Conservation (phyloP, 495 filamentous ascomycete species). For the Tuber indicum region DNA sequence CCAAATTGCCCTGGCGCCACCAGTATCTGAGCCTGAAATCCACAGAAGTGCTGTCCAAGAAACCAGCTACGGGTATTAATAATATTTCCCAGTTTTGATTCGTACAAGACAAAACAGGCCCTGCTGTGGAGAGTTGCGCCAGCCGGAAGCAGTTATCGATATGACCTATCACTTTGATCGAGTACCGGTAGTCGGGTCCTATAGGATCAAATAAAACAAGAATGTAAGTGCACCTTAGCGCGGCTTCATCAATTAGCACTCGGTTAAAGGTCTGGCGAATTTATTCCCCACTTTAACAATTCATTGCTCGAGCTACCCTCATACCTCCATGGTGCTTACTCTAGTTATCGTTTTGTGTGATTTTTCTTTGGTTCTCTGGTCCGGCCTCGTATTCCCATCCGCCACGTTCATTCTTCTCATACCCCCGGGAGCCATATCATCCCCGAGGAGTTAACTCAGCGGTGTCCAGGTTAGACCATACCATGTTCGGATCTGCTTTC, state of each 20-base stretch:
- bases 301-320: not conserved
- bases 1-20: not conserved
- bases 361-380: not conserved
- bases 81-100: not conserved
- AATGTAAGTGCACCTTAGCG: not conserved
- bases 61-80: not conserved
- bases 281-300: not conserved
- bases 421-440: not conserved
- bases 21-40: not conserved
- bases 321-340: not conserved
- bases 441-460: not conserved
- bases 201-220: not conserved
- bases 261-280: not conserved
- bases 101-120: not conserved
- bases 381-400: not conserved
- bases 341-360: not conserved
- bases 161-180: not conserved
- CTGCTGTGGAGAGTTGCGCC: not conserved
- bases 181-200: not conserved
- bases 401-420: not conserved
- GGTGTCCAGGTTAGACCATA: not conserved
- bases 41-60: not conserved
- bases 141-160: not conserved
- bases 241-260: not conserved
- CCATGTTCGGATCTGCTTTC: not conserved